Evolutionary conservation across 345 rosid genomes (phyloP), one percentile per base, ranked within the genome.

Genomic region (Camelina hispida): DNA sequence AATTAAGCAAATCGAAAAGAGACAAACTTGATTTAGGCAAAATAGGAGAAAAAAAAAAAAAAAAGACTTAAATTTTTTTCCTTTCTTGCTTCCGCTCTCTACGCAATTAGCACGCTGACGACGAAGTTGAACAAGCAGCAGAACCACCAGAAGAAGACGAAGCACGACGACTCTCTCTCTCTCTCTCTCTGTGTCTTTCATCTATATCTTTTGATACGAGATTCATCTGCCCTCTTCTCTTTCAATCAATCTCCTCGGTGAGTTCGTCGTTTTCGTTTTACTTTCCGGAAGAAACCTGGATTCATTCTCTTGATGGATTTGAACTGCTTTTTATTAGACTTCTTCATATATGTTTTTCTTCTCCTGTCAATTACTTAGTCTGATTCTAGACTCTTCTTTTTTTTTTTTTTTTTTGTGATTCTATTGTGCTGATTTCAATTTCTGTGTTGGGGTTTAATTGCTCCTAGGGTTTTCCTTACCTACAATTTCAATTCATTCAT

Each of bases 41-140:
- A 73, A 32, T n/a, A n/a, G n/a, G n/a, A 32, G 66, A 10, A 7
- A 34, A 73, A 42, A 17, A 18, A 43, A 59, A 54, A 62, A 14
- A 25, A 25, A 25, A 25, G 4, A 11, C 3, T 6, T 28, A 6
- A 20, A 4, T 4, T 6, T 34, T 34, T 17, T 9, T 57, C 25
- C 14, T 37, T 66, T 37, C 53, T 28, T 4, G 67, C 44, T 22
- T 66, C 50, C 38, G 60, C 73, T 50, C 68, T 75, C 6, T 48
- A 44, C 73, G 79, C 53, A 75, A 59, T 28, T 51, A 50, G 40
- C 79, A 51, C 79, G 68, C 38, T 67, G 40, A 48, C 54, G 46
- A 68, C 37, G 9, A 34, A 75, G 46, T 40, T 14, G 62, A 59
- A 42, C 15, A 42, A 74, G 60, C 3, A 9, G 53, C 38, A 66